Conservation (phyloP, 1,284 basidiomycete genomes). For the Ustilago nuda region DNA sequence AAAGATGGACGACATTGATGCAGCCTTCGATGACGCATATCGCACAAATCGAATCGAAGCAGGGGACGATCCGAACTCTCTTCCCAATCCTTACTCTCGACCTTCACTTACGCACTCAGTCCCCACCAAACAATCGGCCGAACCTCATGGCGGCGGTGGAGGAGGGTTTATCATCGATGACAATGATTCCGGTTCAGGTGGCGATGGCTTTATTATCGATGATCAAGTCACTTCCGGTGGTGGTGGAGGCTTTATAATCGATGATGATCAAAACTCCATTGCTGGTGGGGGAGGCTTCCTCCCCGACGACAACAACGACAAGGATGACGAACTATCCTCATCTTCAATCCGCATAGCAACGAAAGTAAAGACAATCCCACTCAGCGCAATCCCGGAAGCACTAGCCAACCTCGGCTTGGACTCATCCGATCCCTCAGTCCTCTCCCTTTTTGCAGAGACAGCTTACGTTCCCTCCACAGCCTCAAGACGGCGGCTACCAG, state of each 20-base stretch:
- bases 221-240: conserved; percentile 11
- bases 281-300: not conserved
- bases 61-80: conserved; percentile 43
- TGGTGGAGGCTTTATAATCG: conserved; percentile 33
- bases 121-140: not conserved
- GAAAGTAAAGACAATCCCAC: conserved; percentile 38
- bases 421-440: conserved; percentile 37
- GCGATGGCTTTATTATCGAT: conserved; percentile 41
- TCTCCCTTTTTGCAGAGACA: conserved; percentile 46
- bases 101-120: conserved; percentile 4
- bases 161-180: conserved; percentile 41
- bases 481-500: conserved; percentile 16
- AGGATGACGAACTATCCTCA: not conserved
- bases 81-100: conserved; percentile 48
- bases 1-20: conserved; percentile 35
- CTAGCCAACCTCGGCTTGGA: conserved; percentile 50
- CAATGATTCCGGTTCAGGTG: conserved; percentile 1
- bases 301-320: not conserved
- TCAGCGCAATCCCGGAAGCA: conserved; percentile 51
- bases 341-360: conserved; percentile 1
- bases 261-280: not conserved
- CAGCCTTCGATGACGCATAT: conserved; percentile 56
- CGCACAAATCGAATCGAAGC: conserved; percentile 41
- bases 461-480: conserved; percentile 36
- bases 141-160: not conserved